Evolutionary conservation across 176 grass and related monocot species (phyloP).

Genomic region (Melocanna baccifera): DNA sequence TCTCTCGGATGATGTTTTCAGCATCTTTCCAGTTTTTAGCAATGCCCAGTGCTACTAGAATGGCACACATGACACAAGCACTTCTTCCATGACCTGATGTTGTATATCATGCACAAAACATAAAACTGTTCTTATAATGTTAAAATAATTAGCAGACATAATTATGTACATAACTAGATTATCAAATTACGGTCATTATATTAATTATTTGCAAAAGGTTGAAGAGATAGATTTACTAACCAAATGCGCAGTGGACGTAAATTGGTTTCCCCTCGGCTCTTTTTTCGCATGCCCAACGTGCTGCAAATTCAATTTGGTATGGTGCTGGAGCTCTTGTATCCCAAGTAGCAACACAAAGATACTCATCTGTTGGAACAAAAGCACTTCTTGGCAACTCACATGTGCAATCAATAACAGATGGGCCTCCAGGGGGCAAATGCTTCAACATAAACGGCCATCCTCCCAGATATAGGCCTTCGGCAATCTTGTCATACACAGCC

Average conservation of each 20-base stretch:
- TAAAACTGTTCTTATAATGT: neutral
- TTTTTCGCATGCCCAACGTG: conserved; percentile 70
- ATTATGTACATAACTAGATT: neutral
- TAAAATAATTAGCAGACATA: neutral
- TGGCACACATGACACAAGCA: conserved; percentile 71
- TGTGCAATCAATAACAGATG: conserved; percentile 85
- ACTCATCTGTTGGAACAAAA: conserved; percentile 53
- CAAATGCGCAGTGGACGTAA: conserved; percentile 91
- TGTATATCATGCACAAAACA: neutral
- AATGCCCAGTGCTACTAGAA: conserved; percentile 60
- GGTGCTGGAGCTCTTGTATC: conserved; percentile 65
- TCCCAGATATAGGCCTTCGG: conserved; percentile 57
- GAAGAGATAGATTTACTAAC: conserved; percentile 35
- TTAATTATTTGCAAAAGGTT: neutral
- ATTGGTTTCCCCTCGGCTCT: conserved; percentile 58
- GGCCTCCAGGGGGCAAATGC: conserved; percentile 65
- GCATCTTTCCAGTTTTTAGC: conserved; percentile 72
- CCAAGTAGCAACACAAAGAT: conserved; percentile 76
- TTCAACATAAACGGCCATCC: conserved; percentile 58
- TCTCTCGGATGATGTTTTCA: conserved; percentile 73
- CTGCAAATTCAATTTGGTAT: conserved; percentile 68
- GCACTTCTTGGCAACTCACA: conserved; percentile 69
- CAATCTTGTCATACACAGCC: conserved; percentile 58
- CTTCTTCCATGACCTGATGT: conserved; percentile 87
- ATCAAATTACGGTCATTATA: neutral